phyloP scores from a whole-genome alignment of 345 rosid species.

The Hibiscus syriacus region DNA sequence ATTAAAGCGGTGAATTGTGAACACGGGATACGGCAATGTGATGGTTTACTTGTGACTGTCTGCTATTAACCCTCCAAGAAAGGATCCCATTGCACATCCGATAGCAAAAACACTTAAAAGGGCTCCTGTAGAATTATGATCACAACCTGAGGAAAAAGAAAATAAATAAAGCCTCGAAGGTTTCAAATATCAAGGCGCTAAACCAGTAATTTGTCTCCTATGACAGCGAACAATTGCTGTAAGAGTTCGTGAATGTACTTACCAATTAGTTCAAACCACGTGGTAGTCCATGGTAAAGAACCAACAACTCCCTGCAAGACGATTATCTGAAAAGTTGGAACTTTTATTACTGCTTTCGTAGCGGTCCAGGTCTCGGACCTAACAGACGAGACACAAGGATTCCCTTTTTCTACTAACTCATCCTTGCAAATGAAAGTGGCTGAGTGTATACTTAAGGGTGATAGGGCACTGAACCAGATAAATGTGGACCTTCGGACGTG shows the following conservation, averaged over 20 bases:
- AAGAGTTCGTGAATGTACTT: slow-evolving; percentile 9
- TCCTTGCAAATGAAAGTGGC: slow-evolving; percentile 34
- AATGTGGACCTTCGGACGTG: background rate
- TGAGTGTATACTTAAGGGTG: background rate
- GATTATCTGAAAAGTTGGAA: slow-evolving; percentile 77
- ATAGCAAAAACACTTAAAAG: slow-evolving; percentile 71
- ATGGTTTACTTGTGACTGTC: slow-evolving; percentile 46
- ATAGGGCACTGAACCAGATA: background rate
- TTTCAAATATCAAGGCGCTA: slow-evolving; percentile 1
- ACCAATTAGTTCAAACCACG: slow-evolving; percentile 98
- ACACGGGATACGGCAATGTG: slow-evolving; percentile 74
- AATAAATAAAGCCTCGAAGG: background rate
- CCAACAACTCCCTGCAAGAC: slow-evolving; percentile 89
- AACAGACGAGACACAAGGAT: slow-evolving; percentile 29
- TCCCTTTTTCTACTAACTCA: slow-evolving; percentile 40
- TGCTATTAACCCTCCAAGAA: slow-evolving; percentile 76
- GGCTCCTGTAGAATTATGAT: slow-evolving; percentile 66
- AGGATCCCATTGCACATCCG: slow-evolving; percentile 72
- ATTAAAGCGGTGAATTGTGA: slow-evolving; percentile 92
- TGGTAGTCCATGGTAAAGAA: slow-evolving; percentile 89
- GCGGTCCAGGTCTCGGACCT: slow-evolving; percentile 74
- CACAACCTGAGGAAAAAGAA: slow-evolving; percentile 43
- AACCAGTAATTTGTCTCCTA: background rate
- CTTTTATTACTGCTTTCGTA: slow-evolving; percentile 63
- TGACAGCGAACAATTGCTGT: background rate